Conservation (phyloP, 129 eudicot genomes). For the Helichrysum umbraculigerum region DNA sequence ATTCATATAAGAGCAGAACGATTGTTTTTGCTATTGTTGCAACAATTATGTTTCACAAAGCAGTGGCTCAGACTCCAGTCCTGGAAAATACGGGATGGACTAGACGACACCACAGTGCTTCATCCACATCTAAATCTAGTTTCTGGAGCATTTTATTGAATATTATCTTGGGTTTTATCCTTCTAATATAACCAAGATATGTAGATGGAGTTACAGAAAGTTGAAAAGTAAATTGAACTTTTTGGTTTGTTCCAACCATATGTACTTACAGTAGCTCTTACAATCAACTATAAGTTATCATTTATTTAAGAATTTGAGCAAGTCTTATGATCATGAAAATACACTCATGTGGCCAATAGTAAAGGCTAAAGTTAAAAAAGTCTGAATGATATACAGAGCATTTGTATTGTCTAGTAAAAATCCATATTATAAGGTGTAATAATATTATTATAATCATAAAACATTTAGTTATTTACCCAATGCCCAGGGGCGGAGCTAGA, state of each 20-base stretch:
- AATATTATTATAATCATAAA: not conserved
- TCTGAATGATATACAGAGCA: not conserved
- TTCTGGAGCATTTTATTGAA: slow-evolving; percentile 17
- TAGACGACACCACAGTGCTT: slow-evolving; percentile 7
- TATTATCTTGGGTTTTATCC: slow-evolving; percentile 23
- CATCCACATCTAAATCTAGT: slow-evolving; percentile 16
- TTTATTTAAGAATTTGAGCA: not conserved
- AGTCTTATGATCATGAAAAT: not conserved
- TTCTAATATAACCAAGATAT: slow-evolving; percentile 11
- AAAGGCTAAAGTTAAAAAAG: not conserved
- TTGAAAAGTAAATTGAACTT: not conserved
- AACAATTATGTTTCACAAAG: not conserved
- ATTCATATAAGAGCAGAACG: not conserved
- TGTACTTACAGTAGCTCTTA: not conserved
- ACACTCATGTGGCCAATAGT: not conserved
- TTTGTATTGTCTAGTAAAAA: not conserved
- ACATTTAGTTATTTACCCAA: no score
- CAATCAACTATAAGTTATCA: not conserved
- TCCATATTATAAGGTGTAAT: not conserved
- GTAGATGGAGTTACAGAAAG: not conserved
- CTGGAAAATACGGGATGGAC: not conserved
- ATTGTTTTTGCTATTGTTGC: not conserved
- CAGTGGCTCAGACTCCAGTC: slow-evolving; percentile 1
- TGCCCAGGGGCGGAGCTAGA: no score
- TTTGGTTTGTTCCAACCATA: not conserved